Evolutionary conservation across 257 asterid genomes (phyloP), one percentile per base, ranked within the genome.

Genomic region (Plectranthus barbatus): DNA sequence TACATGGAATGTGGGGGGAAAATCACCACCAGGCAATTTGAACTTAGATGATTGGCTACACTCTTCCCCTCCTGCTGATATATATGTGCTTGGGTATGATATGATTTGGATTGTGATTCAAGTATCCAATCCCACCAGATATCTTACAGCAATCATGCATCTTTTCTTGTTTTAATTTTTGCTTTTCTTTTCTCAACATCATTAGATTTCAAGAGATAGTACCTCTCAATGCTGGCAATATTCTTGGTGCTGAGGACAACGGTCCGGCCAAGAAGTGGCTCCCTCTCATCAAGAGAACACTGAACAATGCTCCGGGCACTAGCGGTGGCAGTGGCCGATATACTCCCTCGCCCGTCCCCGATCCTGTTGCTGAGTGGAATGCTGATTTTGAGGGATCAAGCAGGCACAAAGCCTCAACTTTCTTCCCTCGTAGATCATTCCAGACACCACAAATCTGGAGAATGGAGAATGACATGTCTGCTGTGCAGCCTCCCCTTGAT

Each of bases 1-100:
- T 13, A 85, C 99, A 20, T 93, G 99, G 99, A 93, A 93, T 33
- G 97, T 90, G 74, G 99, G 91, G 52, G 99, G 99, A 66, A 93
- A 84, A 76, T 55, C 99, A 44, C 99, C 99, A 6, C 66, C 83
- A 4, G 82, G 65, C 77, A 87, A 77, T 69, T 70, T 93, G 94
- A 87, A 80, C 71, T 76, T 93, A 15, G 99, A 93, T 68, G 94
- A 90, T 60, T 93, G 97, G 99, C 79, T 93, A 23, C 99, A 90
- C 72, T 86, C 97, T 40, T 83, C 97, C 20, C 99, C 97, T 57
- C 94, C 94, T 50, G 96, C 99, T 39, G 99, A 93, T 81, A 90
- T 93, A 60, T 93, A 93, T 44, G 99, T 93, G 14, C 99, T 93
- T 19, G 99, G 99, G 99, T 93, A 78, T 34, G 76, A 18, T 17